Evolutionary conservation across 805 yeast species (phyloP), one percentile per base, ranked within the genome.

Genomic region (Starmerella tilneyi): DNA sequence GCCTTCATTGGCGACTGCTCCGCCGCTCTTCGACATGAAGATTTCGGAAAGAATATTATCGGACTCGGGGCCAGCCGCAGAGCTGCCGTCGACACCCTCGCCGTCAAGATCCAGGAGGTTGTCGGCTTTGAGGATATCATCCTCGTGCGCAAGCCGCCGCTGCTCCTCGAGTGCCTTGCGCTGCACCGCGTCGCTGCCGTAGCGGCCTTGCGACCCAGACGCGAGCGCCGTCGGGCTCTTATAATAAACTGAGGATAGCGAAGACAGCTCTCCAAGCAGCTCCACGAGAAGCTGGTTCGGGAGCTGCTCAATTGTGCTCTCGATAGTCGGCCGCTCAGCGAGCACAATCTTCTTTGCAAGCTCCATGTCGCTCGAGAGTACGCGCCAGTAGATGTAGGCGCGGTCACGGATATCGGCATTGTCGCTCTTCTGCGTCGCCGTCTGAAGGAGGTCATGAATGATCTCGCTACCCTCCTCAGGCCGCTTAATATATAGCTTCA

Each of bases 361-460:
- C 39, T 83, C 80, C 3, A 79, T 76, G 57, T 89, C 96, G 55
- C 85, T 77, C 2, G 94, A 76, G 9, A 88, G 63, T 36, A 88
- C 61, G 44, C 94, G 73, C 94, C 94, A 84, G 65, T 88, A 88
- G 56, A 85, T 79, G 59, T 71, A 83, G 0, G 92, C 95, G 38
- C 96, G 65, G 58, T 84, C 94, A 51, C 96, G 71, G 15, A 86
- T 63, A 64, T 88, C 97, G 0, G 96, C 95, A 56, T 86, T 81
- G 54, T 80, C 80, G 9, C 71, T 70, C 29, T 79, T 81, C 52
- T 83, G 88, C 0, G 94, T 84, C 20, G 85, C 82, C 52, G 69
- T 66, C 59, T 78, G 79, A 49, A 88, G 63, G 1, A 81, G 63
- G 58, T 84, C 94, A 80, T 48, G 96, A 84, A 70, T 88, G 83